Conservation (phyloP, 768 basidiomycete species). For the Leccinellum rugosiceps region DNA sequence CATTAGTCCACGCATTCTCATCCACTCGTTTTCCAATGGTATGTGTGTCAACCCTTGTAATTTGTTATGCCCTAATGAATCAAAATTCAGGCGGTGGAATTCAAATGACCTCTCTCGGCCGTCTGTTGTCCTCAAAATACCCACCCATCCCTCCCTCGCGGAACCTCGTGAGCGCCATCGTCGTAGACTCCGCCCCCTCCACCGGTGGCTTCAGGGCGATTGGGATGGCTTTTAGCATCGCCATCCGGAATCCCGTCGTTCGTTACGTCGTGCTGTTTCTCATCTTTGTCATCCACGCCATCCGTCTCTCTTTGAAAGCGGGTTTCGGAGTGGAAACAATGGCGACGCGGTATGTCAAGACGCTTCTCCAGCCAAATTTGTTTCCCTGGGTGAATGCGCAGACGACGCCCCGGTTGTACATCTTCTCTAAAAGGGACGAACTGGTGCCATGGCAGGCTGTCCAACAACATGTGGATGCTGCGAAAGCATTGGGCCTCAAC, state of each 20-base stretch:
- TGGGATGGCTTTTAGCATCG: slow-evolving; percentile 20
- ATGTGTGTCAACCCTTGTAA: neutral
- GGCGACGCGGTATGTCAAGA: slow-evolving; percentile 2
- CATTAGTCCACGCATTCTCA: slow-evolving; percentile 8
- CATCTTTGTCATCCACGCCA: slow-evolving; percentile 12
- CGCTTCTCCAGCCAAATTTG: slow-evolving; percentile 21
- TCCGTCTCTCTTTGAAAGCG: slow-evolving; percentile 7
- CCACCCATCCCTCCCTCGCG: slow-evolving; percentile 4
- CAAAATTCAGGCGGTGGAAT: slow-evolving; percentile 18
- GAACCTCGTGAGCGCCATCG: slow-evolving; percentile 10
- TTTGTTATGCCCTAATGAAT: neutral
- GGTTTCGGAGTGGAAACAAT: slow-evolving; percentile 19
- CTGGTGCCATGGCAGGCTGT: slow-evolving; percentile 30
- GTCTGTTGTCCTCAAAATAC: slow-evolving; percentile 20
- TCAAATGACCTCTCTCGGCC: slow-evolving; percentile 19
- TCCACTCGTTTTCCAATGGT: slow-evolving; percentile 33
- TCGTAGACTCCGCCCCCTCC: slow-evolving; percentile 25
- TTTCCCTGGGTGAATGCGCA: slow-evolving; percentile 30
- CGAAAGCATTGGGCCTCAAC: slow-evolving; percentile 23
- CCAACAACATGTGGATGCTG: slow-evolving; percentile 22
- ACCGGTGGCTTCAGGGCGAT: slow-evolving; percentile 12
- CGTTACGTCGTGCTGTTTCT: slow-evolving; percentile 12
- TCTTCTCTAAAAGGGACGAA: slow-evolving; percentile 33
- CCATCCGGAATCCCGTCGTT: slow-evolving; percentile 19
- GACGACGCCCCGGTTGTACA: slow-evolving; percentile 37